Evolutionary conservation across 1,284 basidiomycete species (phyloP), one percentile per base, ranked within the genome.

Genomic region (Trametes hirsuta): DNA sequence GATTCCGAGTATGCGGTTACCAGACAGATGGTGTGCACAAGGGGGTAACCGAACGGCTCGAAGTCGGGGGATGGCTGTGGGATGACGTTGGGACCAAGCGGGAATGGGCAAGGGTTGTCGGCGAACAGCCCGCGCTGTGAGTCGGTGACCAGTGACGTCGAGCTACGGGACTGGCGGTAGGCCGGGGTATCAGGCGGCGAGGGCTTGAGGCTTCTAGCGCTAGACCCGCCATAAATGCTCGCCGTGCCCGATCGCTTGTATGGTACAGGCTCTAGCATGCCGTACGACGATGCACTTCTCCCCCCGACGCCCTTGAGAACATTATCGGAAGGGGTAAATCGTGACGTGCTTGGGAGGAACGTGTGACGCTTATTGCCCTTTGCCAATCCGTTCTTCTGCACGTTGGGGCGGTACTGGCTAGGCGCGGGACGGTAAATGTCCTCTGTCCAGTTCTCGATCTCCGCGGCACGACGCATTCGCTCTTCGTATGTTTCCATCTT

Each of bases 1-100:
- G 94, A 97, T 76, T 99, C 97, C 1, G 96, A 98, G 75, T 99
- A 99, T 2, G 97, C 97, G 1, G 97, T 99, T 64, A 99, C 97
- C 35, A 99, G 87, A 71, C 94, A 95, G 67, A 99, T 95, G 6
- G 94, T 90, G 74, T 99, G 94, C 2, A 88, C 93, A 24, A 99
- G 86, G 0, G 95, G 95, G 83, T 94, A 99, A 69, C 94, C 93
- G 82, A 97, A 98, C 0, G 97, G 97, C 75, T 97, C 92, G 69
- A 87, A 97, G 71, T 97, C 95, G 0, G 86, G 80, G 15, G 94
- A 84, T 10, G 97, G 97, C 72, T 99, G 97, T 1, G 94, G 93
- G 12, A 98, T 90, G 69, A 98, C 92, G 69, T 95, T 91, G 68
- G 86, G 79, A 14, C 49, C 56, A 45, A 95, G 79, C 3, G 97